A percentile compares a stretch with the other conserved stretches of the same genome.
phyloP scores from a whole-genome alignment of 257 asterid genomes.

The Solanum lycopersicoides region DNA sequence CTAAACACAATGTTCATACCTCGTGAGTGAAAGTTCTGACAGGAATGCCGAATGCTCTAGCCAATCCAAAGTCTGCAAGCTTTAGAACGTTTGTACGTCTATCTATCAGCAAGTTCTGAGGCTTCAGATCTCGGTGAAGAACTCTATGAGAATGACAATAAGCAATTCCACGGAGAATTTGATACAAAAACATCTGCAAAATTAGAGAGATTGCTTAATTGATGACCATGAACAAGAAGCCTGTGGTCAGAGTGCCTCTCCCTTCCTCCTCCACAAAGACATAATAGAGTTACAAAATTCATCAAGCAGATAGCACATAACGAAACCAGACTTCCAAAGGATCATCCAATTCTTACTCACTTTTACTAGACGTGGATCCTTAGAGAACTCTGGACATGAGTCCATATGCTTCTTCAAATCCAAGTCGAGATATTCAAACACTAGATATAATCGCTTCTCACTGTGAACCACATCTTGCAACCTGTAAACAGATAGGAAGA shows the following conservation, averaged over 20 bases:
- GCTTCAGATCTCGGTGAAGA: slow-evolving; percentile 92
- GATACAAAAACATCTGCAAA: slow-evolving; percentile 67
- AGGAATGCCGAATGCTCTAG: slow-evolving; percentile 95
- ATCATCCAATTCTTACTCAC: slow-evolving; percentile 40
- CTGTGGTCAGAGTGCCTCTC: neutral
- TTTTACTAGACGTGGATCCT: slow-evolving; percentile 67
- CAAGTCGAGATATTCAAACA: slow-evolving; percentile 93
- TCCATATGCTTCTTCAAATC: slow-evolving; percentile 99
- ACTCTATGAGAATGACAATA: slow-evolving; percentile 94
- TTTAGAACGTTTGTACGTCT: slow-evolving; percentile 76
- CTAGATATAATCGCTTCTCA: slow-evolving; percentile 85
- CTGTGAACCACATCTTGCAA: slow-evolving; percentile 96
- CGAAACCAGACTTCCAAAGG: neutral
- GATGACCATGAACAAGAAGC: slow-evolving; percentile 4
- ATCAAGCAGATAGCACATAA: neutral
- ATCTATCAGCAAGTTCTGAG: slow-evolving; percentile 92
- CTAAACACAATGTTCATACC: slow-evolving; percentile 22
- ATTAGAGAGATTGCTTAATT: slow-evolving; percentile 6
- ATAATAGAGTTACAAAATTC: neutral
- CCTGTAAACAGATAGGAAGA: slow-evolving; percentile 29
- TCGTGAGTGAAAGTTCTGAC: slow-evolving; percentile 94
- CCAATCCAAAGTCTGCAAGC: slow-evolving; percentile 98
- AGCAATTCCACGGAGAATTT: slow-evolving; percentile 85
- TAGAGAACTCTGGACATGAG: slow-evolving; percentile 78
- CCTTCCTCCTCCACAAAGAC: neutral